phyloP scores from a whole-genome alignment of 805 yeast genomes.

The Zygosaccharomyces kombuchaensis region DNA sequence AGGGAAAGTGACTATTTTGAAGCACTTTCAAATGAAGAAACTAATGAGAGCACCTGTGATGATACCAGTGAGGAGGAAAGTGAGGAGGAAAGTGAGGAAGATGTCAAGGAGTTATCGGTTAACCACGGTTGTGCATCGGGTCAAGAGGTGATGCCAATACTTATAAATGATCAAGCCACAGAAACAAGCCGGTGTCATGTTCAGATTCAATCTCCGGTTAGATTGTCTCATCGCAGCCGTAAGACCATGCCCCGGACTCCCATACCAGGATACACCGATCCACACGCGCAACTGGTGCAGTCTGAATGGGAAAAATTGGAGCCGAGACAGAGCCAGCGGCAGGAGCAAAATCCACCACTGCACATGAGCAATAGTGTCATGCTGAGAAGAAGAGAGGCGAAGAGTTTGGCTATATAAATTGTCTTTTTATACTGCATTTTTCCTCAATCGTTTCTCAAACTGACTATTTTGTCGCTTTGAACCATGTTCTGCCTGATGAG shows the following conservation, averaged over 20 bases:
- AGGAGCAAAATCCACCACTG: constrained; percentile 11
- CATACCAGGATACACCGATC: constrained; percentile 14
- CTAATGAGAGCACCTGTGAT: not conserved
- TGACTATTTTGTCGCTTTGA: constrained; percentile 13
- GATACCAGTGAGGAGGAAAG: not conserved
- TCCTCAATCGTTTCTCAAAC: constrained; percentile 22
- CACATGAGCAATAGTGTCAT: constrained; percentile 28
- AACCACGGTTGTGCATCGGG: not conserved
- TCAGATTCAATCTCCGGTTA: constrained; percentile 10
- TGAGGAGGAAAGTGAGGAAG: not conserved
- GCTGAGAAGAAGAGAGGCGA: constrained; percentile 26
- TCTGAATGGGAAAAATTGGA: constrained; percentile 1
- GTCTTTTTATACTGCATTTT: constrained; percentile 2
- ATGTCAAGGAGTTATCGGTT: not conserved
- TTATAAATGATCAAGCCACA: constrained; percentile 2
- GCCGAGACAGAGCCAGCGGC: constrained; percentile 1
- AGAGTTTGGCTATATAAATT: constrained; percentile 12
- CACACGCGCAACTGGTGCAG: constrained; percentile 5
- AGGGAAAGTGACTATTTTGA: constrained; percentile 1
- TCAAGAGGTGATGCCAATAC: constrained; percentile 8
- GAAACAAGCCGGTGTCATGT: constrained; percentile 7
- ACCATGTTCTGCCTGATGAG: constrained; percentile 22
- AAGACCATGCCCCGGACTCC: constrained; percentile 20
- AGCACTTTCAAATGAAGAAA: not conserved
- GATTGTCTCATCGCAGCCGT: constrained; percentile 2